These are phyloP conservation scores for Erysimum cheiranthoides DNA, from an alignment of 345 rosid species.

Conservation along the genomic window DNA sequence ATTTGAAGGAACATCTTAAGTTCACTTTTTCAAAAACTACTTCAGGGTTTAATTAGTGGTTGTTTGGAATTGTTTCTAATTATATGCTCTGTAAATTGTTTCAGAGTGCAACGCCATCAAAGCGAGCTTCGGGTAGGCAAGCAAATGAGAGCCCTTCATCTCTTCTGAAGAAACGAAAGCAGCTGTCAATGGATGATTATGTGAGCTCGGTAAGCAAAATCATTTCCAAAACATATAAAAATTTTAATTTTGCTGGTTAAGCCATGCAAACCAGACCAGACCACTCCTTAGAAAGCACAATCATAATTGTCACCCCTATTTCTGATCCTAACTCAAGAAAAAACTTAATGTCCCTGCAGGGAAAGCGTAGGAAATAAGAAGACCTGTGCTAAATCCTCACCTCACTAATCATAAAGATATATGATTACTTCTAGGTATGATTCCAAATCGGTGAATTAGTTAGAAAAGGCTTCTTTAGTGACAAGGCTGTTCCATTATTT, in stretches of 20 bases:
- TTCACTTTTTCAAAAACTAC: not conserved
- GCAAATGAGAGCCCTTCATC: constrained; percentile 67
- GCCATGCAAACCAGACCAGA: not conserved
- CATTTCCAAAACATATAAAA: not conserved
- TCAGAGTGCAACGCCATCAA: constrained; percentile 63
- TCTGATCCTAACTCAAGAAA: constrained; percentile 25
- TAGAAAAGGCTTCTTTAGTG: not conserved
- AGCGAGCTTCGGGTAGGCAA: constrained; percentile 68
- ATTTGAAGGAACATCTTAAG: constrained; percentile 10
- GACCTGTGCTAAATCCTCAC: not conserved
- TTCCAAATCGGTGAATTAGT: constrained; percentile 18
- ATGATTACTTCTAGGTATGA: constrained; percentile 7
- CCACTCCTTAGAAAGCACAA: not conserved
- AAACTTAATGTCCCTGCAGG: constrained; percentile 49
- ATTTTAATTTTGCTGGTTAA: not conserved
- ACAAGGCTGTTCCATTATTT: not conserved
- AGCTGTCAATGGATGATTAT: constrained; percentile 84
- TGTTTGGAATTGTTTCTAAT: constrained; percentile 14
- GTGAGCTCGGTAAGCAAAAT: constrained; percentile 51
- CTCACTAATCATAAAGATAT: not conserved
- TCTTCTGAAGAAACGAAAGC: constrained; percentile 73
- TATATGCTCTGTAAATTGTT: not conserved
- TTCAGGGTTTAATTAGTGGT: not conserved
- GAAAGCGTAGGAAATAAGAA: constrained; percentile 69
- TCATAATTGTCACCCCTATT: not conserved